phyloP scores from a whole-genome alignment of 176 grass and related monocot genomes.

The Paspalum vaginatum region DNA sequence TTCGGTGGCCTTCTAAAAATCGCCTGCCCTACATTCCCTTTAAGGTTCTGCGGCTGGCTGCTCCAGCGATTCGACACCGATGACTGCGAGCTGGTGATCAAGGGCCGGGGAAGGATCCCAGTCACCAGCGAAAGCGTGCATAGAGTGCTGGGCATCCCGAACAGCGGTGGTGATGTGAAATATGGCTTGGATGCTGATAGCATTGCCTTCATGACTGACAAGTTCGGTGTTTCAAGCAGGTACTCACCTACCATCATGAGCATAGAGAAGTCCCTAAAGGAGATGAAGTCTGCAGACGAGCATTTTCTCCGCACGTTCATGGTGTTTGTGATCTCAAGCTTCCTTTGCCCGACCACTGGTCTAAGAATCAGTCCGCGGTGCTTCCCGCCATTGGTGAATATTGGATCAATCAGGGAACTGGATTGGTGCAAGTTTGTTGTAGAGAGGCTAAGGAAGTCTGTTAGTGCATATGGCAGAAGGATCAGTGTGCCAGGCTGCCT shows the following conservation, averaged over 20 bases:
- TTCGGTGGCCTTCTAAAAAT: not conserved
- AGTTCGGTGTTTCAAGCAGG: not conserved
- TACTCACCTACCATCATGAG: not conserved
- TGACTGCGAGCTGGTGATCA: not conserved
- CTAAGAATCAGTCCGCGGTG: not conserved
- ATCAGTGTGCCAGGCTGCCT: not conserved
- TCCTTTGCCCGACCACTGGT: not conserved
- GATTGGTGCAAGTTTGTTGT: slow-evolving; percentile 5
- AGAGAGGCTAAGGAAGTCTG: not conserved
- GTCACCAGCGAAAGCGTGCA: not conserved
- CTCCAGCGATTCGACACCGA: not conserved
- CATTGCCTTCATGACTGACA: not conserved
- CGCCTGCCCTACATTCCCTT: not conserved
- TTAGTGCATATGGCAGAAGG: not conserved
- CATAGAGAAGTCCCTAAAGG: not conserved
- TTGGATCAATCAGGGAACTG: not conserved
- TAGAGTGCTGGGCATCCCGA: not conserved
- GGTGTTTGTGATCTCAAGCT: not conserved
- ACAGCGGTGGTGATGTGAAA: not conserved
- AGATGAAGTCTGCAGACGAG: not conserved
- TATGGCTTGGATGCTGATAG: not conserved
- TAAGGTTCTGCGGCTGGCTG: not conserved
- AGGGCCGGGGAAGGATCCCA: not conserved
- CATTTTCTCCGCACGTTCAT: not conserved
- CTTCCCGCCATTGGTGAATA: not conserved